Evolutionary conservation across 2,329 filamentous ascomycete species (phyloP).

Genomic region (Dactylonectria macrodidyma): DNA sequence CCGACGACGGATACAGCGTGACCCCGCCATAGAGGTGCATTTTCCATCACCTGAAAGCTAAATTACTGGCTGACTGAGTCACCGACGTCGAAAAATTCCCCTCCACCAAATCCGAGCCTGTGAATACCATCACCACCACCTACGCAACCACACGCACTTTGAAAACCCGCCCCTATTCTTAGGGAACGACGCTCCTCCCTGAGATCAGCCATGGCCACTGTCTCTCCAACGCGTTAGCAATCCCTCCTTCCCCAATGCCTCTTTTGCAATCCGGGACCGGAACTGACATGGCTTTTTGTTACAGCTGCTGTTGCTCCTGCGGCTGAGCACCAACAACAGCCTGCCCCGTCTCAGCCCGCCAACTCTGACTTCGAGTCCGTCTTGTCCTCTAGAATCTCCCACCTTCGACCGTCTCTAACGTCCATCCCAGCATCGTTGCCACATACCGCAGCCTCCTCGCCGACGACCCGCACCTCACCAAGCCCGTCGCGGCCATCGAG

Average conservation of each 20-base stretch:
- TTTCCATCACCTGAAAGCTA: background rate
- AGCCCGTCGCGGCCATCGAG: slow-evolving; percentile 95
- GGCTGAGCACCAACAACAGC: slow-evolving; percentile 40
- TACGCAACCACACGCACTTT: background rate
- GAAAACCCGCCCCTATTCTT: background rate
- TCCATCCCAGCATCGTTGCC: slow-evolving; percentile 65
- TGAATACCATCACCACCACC: slow-evolving; percentile 40
- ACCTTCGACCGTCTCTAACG: background rate
- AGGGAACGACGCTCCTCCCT: background rate
- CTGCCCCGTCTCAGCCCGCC: slow-evolving; percentile 20
- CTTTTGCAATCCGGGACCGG: too few relatives aligned
- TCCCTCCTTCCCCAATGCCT: background rate
- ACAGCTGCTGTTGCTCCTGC: slow-evolving; percentile 28
- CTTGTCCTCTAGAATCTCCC: background rate
- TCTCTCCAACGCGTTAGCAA: slow-evolving; percentile 36
- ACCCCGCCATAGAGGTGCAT: slow-evolving; percentile 44
- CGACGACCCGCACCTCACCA: slow-evolving; percentile 87
- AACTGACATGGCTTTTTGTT: background rate
- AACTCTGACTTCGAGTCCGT: slow-evolving; percentile 49
- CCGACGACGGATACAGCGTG: slow-evolving; percentile 12
- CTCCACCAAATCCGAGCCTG: slow-evolving; percentile 36
- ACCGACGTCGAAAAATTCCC: slow-evolving; percentile 42
- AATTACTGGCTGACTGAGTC: slow-evolving; percentile 40
- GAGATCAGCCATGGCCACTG: slow-evolving; percentile 36
- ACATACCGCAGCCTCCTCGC: slow-evolving; percentile 69